Conservation (phyloP, 352 stramenopile species). For the Plasmopara halstedii region DNA sequence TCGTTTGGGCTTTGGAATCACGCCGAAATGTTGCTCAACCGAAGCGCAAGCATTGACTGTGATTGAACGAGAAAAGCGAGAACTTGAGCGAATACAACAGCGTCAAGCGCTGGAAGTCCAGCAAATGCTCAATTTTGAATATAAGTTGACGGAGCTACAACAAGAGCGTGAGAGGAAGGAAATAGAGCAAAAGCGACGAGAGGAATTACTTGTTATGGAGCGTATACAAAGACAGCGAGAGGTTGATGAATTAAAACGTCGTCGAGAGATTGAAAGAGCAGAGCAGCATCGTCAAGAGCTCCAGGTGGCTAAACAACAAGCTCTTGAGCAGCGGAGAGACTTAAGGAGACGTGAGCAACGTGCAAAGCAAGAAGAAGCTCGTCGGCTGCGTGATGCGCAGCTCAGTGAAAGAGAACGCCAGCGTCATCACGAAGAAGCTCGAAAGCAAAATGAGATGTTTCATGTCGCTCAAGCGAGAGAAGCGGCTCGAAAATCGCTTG, state of each 20-base stretch:
- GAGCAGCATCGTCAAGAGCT: conserved; percentile 47
- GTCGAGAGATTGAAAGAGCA: conserved; percentile 43
- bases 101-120: conserved; percentile 66
- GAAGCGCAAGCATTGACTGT: conserved; percentile 32
- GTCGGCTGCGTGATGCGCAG: conserved; percentile 34
- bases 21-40: background rate
- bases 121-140: conserved; percentile 60
- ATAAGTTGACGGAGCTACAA: conserved; percentile 50
- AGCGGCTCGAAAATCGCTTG: conserved; percentile 27
- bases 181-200: conserved; percentile 33
- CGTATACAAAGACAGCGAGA: conserved; percentile 35
- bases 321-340: conserved; percentile 38
- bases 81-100: conserved; percentile 62
- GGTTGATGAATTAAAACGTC: conserved; percentile 40
- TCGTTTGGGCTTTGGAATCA: conserved; percentile 8
- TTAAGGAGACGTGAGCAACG: conserved; percentile 36
- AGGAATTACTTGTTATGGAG: conserved; percentile 35
- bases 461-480: conserved; percentile 41
- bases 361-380: conserved; percentile 44
- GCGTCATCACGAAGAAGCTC: conserved; percentile 46
- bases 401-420: conserved; percentile 41
- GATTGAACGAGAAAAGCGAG: conserved; percentile 58
- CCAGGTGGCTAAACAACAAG: conserved; percentile 28
- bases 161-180: conserved; percentile 48
- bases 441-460: conserved; percentile 38